Base-by-base conservation (phyloP, 495 filamentous ascomycete species). In the Astrocystis sublimbata region DNA sequence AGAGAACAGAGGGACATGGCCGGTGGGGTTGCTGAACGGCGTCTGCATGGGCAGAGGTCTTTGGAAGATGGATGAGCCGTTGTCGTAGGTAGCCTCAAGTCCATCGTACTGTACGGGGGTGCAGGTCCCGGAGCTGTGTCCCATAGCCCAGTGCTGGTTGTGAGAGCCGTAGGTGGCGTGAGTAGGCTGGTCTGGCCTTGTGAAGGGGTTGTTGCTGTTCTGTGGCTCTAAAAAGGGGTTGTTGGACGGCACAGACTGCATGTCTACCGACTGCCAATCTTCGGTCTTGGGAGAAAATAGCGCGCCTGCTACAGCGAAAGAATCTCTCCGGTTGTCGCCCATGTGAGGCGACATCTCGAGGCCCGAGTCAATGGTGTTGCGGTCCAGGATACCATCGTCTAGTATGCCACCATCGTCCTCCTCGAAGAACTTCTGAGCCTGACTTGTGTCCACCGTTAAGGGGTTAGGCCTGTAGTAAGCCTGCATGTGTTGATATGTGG, bases 321-420 rank as follows among this genome's bases (percentile, higher is more conserved):
- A 89, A 61, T 89, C 82, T 71, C 87, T 83, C 71, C 88, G 84
- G 78, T 84, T 83, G 64, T 83, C 84, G 60, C 79, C 81, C 77
- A 87, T 82, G 64, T 85, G 81, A 43, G 89, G 82, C 53, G 82
- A 87, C 76, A 91, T 85, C 65, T 90, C 87, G 66, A 91, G 78
- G 35, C 86, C 85, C 15, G 85, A 85, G 70, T 88, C 85, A 70
- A 81, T 83, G 65, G 69, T 76, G 71, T 77, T 82, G 65, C 79
- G 80, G 73, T 92, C 91, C 63, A 93, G 83, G 71, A 93, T 93
- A 78, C 89, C 88, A 45, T 93, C 89, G 76, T 96, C 91, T 65
- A 96, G 79, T 74, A 92, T 88, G 72, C 84, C 89, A 74, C 85
- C 83, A 70, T 92, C 89, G 76, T 93, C 90, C 61, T 93, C 90